These are phyloP conservation scores for Blastocystis sp. DNA, from an alignment of 352 stramenopile genomes.

Conservation along the genomic window DNA sequence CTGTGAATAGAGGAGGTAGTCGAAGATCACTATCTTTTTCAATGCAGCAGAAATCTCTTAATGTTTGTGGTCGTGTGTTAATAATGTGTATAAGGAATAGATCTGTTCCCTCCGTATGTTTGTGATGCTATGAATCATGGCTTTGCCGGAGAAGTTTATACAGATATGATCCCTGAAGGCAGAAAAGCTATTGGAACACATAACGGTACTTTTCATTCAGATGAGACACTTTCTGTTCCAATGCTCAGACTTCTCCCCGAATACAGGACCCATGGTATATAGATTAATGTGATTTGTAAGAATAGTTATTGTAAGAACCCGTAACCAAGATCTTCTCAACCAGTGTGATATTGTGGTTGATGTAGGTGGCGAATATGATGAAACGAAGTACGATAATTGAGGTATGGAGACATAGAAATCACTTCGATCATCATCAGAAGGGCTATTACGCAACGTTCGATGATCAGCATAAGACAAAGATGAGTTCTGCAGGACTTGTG, in stretches of 20 bases:
- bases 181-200: slow-evolving; percentile 50
- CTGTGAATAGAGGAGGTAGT: no score
- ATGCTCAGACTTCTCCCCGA: slow-evolving; percentile 37
- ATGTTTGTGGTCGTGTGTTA: no score
- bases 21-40: no score
- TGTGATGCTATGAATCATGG: neutral
- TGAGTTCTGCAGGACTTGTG: slow-evolving; percentile 55
- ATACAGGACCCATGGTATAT: slow-evolving; percentile 16
- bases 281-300: neutral
- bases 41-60: no score
- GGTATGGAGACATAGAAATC: neutral
- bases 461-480: slow-evolving; percentile 44
- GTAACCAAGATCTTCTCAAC: slow-evolving; percentile 27
- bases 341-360: slow-evolving; percentile 62
- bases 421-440: slow-evolving; percentile 46
- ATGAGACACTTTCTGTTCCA: slow-evolving; percentile 29
- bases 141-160: neutral
- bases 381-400: neutral
- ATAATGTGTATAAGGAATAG: neutral
- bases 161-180: neutral
- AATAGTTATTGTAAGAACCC: slow-evolving; percentile 26
- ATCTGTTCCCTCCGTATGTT: neutral
- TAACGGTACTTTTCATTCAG: slow-evolving; percentile 49
- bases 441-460: slow-evolving; percentile 5
- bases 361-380: slow-evolving; percentile 32